Percentiles rank a stretch among this genome's conserved stretches.
phyloP scores from a whole-genome alignment of 805 yeast species.

The Lipomyces spencermartinsiae region DNA sequence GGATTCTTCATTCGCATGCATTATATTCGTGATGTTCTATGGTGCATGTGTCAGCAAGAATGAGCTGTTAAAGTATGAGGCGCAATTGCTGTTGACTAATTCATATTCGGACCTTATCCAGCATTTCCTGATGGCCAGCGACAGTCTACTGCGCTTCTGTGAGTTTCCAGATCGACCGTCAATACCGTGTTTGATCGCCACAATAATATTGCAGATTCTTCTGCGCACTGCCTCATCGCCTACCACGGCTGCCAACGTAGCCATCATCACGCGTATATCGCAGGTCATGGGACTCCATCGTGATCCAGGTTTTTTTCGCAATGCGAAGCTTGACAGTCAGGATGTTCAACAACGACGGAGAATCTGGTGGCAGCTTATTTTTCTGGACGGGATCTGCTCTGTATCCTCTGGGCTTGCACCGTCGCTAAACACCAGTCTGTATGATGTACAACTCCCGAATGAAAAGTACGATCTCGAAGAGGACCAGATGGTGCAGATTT shows the following conservation, averaged over 20 bases:
- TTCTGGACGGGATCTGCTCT: conserved; percentile 22
- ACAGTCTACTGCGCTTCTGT: conserved; percentile 13
- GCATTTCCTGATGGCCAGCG: conserved; percentile 15
- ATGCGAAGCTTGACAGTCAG: background rate
- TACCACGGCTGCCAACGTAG: conserved; percentile 18
- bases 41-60: conserved; percentile 22
- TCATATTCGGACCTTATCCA: conserved; percentile 14
- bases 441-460: conserved; percentile 26
- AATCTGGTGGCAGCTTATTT: conserved; percentile 31
- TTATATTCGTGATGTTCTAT: conserved; percentile 20
- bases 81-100: background rate
- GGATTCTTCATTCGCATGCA: conserved; percentile 12
- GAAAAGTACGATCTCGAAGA: conserved; percentile 18
- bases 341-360: conserved; percentile 18
- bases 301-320: conserved; percentile 21
- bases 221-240: conserved; percentile 12
- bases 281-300: conserved; percentile 34
- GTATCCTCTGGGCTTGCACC: conserved; percentile 26
- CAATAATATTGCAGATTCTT: conserved; percentile 23
- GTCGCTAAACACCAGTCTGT: conserved; percentile 4
- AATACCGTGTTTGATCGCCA: conserved; percentile 13
- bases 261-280: conserved; percentile 22
- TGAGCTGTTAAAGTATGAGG: conserved; percentile 21
- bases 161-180: conserved; percentile 23
- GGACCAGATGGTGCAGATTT: conserved; percentile 22